Evolutionary conservation across 2,329 filamentous ascomycete species (phyloP).

Genomic region (Endocalyx cinctus): DNA sequence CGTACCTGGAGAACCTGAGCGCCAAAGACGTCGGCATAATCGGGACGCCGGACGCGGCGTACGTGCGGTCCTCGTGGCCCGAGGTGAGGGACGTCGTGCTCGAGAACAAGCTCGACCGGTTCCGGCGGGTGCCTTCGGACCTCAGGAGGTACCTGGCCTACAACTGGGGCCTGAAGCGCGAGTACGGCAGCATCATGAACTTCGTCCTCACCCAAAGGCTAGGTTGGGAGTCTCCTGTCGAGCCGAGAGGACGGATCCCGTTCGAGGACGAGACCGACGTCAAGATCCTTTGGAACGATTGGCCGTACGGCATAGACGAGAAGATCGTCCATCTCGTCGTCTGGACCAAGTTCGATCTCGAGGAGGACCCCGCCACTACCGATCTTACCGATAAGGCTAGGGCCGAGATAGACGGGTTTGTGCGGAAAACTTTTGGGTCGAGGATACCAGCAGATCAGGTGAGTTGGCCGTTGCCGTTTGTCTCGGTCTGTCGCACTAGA

Average conservation of each 20-base stretch:
- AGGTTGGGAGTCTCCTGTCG: conserved; percentile 54
- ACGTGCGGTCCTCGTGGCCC: conserved; percentile 62
- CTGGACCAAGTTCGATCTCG: conserved; percentile 85
- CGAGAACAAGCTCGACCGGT: conserved; percentile 66
- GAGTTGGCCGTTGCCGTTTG: conserved; percentile 26
- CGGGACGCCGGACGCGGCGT: conserved; percentile 63
- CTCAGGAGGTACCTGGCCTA: conserved; percentile 74
- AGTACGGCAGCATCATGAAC: conserved; percentile 72
- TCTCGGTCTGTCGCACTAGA: conserved; percentile 2
- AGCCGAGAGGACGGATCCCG: conserved; percentile 28
- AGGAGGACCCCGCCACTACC: conserved; percentile 60
- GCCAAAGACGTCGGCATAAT: conserved; percentile 69
- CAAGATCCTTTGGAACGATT: conserved; percentile 83
- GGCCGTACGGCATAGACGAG: conserved; percentile 82
- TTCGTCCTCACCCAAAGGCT: conserved; percentile 71
- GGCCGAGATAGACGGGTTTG: conserved; percentile 64
- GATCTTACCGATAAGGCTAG: conserved; percentile 63
- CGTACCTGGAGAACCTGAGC: conserved; percentile 58
- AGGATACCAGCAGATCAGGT: conserved; percentile 49
- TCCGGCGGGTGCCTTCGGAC: conserved; percentile 72
- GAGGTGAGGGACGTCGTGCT: conserved; percentile 59
- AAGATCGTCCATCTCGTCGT: conserved; percentile 81
- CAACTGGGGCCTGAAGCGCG: conserved; percentile 55
- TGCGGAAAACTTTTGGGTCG: conserved; percentile 60
- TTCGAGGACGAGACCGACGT: conserved; percentile 52